Conservation (phyloP, 2,329 filamentous ascomycete species). For the Hypoxylon sp. region DNA sequence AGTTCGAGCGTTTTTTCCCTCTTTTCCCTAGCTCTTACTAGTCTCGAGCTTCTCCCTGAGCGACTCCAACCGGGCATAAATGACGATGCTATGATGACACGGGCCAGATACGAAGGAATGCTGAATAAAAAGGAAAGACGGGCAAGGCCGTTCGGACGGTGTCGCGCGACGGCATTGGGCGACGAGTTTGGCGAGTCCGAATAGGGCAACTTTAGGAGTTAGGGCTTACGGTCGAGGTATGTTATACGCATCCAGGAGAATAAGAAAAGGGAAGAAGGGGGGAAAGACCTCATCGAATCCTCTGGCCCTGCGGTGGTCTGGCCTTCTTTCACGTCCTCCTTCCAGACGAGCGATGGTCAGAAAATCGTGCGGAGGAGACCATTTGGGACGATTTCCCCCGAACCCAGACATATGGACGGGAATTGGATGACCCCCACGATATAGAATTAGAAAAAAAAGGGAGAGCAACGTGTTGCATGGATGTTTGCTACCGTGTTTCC, state of each 20-base stretch:
- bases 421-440: conserved; percentile 28
- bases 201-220: conserved; percentile 25
- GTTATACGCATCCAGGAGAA: too few species aligned
- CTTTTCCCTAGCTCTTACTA: conserved; percentile 23
- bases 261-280: too few species aligned
- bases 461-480: conserved; percentile 2
- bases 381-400: conserved; percentile 16
- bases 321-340: conserved; percentile 13
- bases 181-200: conserved; percentile 8
- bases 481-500: conserved; percentile 17
- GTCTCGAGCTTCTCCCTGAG: conserved; percentile 13
- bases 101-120: conserved; percentile 27
- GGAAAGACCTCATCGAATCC: conserved; percentile 25
- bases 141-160: conserved; percentile 16
- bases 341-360: conserved; percentile 24
- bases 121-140: conserved; percentile 18
- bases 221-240: conserved; percentile 28
- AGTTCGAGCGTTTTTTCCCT: conserved; percentile 23
- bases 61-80: conserved; percentile 20
- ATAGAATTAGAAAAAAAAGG: background rate
- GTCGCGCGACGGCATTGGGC: conserved; percentile 24
- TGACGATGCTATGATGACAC: conserved; percentile 25
- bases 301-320: background rate
- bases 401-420: conserved; percentile 24
- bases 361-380: conserved; percentile 28